Base-by-base conservation (phyloP, 305 asterid genomes). In the Fraxinus sp. region DNA sequence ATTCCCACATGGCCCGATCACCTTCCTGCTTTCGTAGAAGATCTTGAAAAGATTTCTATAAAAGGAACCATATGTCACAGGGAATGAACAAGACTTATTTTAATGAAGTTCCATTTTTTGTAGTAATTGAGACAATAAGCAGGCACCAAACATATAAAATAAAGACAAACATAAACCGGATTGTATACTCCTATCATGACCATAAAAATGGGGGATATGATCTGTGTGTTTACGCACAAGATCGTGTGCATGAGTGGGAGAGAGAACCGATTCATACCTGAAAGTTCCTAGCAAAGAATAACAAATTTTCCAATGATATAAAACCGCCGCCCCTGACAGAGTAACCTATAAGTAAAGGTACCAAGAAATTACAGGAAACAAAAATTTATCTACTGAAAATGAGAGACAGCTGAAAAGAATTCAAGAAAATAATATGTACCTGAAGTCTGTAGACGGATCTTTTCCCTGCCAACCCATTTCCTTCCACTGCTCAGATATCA, bases 11-110 rank as follows among this genome's bases (percentile, higher is more conserved):
- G 72, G 98, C 97, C 35, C 99, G 86, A 72, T 93, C 94, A 87
- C 99, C 99, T 88, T 97, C 98, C 89, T 91, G 91, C 89, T 97
- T 97, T 83, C 86, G 88, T 85, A 97, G 99, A 86, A 97, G 99
- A 89, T 93, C 97, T 86, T 95, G 99, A 87, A 97, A 97, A 28
- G 99, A 93, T 90, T 88, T 95, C 98, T 97, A 85, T 14, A 87
- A 68, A 81, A 86, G 72, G 82, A 84, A 32, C 44, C 76, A 13
- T 16, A 5, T 5, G 26, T 71, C 37, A 13, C 37, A 1, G 22
- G 22, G 10, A 71, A 71, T 5, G 24, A 71, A 66, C 37, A 1
- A 71, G 11, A 32, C 4, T 30, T 70, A 14, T 13, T 4, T 26
- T 30, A 5, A 13, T 68, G 1, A 64, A 24, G 73, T 64, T 64